Percentiles rank a stretch among this genome's conserved stretches.
Conservation (phyloP, 495 filamentous ascomycete genomes). For the Penicillium mononematosum region DNA sequence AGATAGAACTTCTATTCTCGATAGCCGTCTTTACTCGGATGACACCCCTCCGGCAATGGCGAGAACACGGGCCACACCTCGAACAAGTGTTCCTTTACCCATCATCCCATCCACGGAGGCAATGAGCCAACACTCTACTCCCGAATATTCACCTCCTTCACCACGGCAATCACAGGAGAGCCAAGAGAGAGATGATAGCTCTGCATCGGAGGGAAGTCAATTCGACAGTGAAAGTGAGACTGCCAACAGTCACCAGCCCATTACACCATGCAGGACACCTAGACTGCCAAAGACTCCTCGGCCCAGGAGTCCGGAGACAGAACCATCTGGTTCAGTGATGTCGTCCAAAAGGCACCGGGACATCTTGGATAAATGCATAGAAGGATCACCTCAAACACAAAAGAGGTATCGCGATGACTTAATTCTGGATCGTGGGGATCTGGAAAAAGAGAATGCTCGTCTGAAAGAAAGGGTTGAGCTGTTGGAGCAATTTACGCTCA, state of each 20-base stretch:
- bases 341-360: not conserved
- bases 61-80: not conserved
- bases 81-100: slow-evolving; percentile 1
- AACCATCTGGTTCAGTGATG: not conserved
- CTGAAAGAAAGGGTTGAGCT: slow-evolving; percentile 1
- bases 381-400: not conserved
- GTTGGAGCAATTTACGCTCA: not conserved
- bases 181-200: not conserved
- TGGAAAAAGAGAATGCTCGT: slow-evolving; percentile 3
- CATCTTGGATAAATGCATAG: not conserved
- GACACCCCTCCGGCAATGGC: too few species aligned
- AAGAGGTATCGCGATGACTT: not conserved
- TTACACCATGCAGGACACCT: not conserved
- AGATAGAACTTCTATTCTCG: not conserved
- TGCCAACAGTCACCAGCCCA: not conserved
- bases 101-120: not conserved
- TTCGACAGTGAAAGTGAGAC: not conserved
- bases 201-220: not conserved
- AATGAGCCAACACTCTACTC: not conserved
- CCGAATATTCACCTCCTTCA: not conserved
- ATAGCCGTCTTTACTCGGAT: not conserved
- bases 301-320: not conserved
- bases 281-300: not conserved
- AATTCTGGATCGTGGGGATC: not conserved
- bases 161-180: not conserved